Base-by-base conservation (phyloP, 1,284 basidiomycete species). In the Papiliotrema laurentii region DNA sequence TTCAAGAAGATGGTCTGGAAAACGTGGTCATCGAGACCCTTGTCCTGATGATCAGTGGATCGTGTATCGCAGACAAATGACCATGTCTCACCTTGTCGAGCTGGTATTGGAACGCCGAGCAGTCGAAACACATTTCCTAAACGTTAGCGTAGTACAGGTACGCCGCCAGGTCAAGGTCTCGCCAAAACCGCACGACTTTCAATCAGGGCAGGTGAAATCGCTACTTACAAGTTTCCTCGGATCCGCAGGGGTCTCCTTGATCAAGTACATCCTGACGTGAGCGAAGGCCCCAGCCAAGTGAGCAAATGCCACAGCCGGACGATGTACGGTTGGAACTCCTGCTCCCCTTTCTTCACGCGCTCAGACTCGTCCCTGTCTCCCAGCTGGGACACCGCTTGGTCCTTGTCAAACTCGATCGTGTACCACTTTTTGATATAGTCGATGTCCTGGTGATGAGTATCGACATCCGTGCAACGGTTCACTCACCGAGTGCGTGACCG, bases 1-100 rank as follows among this genome's bases (percentile, higher is more conserved):
- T 79, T 75, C 43, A 79, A 60, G 64, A 76, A 78, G 64, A 78
- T 79, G 18, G 76, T 78, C 63, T 72, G 69, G 61, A 65, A 78
- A 13, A 78, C 68, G 55, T 78, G 77, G 36, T 75, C 61, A 41
- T 75, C 60, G 18, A n/a, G 34, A 18, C 9, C 9, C 34, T 36
- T 36, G 14, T 7, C 19, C 34, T 36, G 34, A 6, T 36, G 16
- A 9, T 31, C 30, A 31, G 30, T 31, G 16, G 16, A 10, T 31
- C n/a, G n/a, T n/a, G n/a, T n/a, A n/a, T n/a, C n/a, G n/a, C n/a
- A n/a, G n/a, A n/a, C n/a, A 5, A 61, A 42, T 2, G 65, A 64
- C 22, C 53, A 57, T 16, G 63, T 50, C 13, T 42, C 26, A 54
- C 51, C 44, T 64, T 56, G 40, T 64, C 57, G 16, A 72, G 58